Evolutionary conservation across 1,284 basidiomycete genomes (phyloP).

Genomic region (Schizopora paradoxa): DNA sequence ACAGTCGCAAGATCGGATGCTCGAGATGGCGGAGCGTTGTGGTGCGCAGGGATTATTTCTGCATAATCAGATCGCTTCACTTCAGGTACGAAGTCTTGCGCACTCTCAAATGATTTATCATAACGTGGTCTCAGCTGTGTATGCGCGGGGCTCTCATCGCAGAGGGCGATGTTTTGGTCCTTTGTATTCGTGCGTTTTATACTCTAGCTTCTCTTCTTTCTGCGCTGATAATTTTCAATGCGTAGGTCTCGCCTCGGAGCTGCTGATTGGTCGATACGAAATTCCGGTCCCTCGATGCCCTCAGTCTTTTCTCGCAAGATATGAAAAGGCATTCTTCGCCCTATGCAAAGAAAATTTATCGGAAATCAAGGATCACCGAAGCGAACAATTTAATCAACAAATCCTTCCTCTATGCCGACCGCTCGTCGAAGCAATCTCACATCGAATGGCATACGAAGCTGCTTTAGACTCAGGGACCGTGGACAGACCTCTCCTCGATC

Average conservation of each 20-base stretch:
- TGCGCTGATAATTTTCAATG: not conserved
- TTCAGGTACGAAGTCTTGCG: slow-evolving; percentile 30
- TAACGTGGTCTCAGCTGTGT: slow-evolving; percentile 26
- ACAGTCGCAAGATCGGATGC: slow-evolving; percentile 26
- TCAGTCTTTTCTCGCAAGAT: slow-evolving; percentile 29
- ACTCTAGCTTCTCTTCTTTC: not conserved
- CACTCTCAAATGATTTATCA: not conserved
- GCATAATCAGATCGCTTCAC: slow-evolving; percentile 35
- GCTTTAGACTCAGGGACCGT: slow-evolving; percentile 23
- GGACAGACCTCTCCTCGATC: slow-evolving; percentile 16
- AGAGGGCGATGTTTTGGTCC: slow-evolving; percentile 37
- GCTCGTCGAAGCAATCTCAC: slow-evolving; percentile 26
- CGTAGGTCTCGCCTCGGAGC: slow-evolving; percentile 35
- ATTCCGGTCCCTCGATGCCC: slow-evolving; percentile 26
- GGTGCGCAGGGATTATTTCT: slow-evolving; percentile 45
- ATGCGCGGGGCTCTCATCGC: slow-evolving; percentile 38
- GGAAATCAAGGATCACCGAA: slow-evolving; percentile 18
- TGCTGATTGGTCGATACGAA: slow-evolving; percentile 29
- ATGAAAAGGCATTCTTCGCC: slow-evolving; percentile 32
- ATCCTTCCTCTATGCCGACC: slow-evolving; percentile 24
- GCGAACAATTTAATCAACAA: slow-evolving; percentile 19
- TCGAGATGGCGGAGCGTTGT: slow-evolving; percentile 38
- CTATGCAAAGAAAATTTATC: slow-evolving; percentile 22
- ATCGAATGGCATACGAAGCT: slow-evolving; percentile 30
- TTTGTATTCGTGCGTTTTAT: slow-evolving; percentile 32